phyloP scores from a whole-genome alignment of 495 filamentous ascomycete species.

The Aspergillus coremiiformis region DNA sequence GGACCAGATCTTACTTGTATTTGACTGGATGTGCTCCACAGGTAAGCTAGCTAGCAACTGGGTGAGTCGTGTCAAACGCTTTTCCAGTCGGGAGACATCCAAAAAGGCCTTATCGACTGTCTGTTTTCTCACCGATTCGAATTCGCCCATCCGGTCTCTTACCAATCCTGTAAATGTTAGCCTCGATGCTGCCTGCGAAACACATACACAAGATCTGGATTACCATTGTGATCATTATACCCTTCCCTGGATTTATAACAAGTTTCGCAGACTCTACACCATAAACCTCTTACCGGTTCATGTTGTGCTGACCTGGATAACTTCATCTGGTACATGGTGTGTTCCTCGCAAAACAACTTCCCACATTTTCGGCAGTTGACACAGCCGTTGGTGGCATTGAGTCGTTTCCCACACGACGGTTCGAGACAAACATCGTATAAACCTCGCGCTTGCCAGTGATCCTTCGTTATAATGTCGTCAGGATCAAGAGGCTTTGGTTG shows the following conservation, averaged over 20 bases:
- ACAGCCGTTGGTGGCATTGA: constrained; percentile 71
- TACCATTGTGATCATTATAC: constrained; percentile 82
- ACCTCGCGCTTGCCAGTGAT: constrained; percentile 77
- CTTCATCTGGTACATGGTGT: constrained; percentile 99
- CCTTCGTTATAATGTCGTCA: constrained; percentile 77
- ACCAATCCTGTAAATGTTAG: constrained; percentile 40
- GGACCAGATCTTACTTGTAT: constrained; percentile 48
- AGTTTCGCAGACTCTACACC: constrained; percentile 94
- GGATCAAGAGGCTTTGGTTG: constrained; percentile 52
- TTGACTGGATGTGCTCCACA: constrained; percentile 45
- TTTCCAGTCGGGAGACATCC: constrained; percentile 84
- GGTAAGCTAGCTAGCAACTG: constrained; percentile 69
- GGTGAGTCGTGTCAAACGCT: constrained; percentile 83
- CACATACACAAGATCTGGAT: not conserved
- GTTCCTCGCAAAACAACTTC: constrained; percentile 89
- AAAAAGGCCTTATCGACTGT: constrained; percentile 76
- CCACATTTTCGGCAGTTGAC: constrained; percentile 93
- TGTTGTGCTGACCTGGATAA: constrained; percentile 81
- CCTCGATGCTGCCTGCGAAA: not conserved
- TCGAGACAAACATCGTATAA: constrained; percentile 78
- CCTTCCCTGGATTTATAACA: constrained; percentile 95
- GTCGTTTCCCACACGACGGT: constrained; percentile 70
- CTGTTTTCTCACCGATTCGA: constrained; percentile 60
- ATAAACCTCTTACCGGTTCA: constrained; percentile 86
- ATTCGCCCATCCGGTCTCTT: constrained; percentile 62